Conservation (phyloP, 495 filamentous ascomycete genomes). For the Pyrenula massariospora region DNA sequence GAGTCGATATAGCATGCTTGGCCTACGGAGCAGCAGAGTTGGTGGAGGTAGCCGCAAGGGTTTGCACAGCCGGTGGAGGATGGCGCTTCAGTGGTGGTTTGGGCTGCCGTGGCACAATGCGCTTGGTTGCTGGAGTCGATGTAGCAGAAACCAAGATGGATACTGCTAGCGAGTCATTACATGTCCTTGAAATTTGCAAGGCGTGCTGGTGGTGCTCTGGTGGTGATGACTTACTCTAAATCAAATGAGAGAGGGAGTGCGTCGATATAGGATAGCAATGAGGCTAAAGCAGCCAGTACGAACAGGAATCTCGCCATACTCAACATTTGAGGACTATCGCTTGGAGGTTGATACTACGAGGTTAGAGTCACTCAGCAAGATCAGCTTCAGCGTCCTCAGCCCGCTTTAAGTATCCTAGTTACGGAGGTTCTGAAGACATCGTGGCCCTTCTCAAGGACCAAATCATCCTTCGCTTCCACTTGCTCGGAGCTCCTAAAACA, state of each 20-base stretch:
- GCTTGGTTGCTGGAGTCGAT: background rate
- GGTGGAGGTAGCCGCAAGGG: conserved; percentile 53
- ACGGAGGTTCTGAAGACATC: background rate
- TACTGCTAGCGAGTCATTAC: conserved; percentile 2
- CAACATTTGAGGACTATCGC: background rate
- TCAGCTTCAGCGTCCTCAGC: background rate
- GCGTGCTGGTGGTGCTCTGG: background rate
- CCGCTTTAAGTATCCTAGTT: background rate
- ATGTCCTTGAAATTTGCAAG: background rate
- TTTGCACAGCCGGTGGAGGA: conserved; percentile 37
- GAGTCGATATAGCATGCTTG: conserved; percentile 53
- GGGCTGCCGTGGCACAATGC: background rate
- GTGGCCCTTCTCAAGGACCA: no score
- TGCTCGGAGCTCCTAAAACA: no score
- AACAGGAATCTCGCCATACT: background rate
- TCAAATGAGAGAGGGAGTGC: background rate
- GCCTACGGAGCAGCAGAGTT: conserved; percentile 54
- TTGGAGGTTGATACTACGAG: background rate
- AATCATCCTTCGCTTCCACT: no score
- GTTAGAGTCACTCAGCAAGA: background rate
- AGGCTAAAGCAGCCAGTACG: background rate
- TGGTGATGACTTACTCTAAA: background rate
- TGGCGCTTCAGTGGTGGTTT: background rate
- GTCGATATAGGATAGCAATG: background rate
- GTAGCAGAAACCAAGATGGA: background rate